Evolutionary conservation across 1,284 basidiomycete genomes (phyloP), one percentile per base, ranked within the genome.

Genomic region (Malassezia obtusa): DNA sequence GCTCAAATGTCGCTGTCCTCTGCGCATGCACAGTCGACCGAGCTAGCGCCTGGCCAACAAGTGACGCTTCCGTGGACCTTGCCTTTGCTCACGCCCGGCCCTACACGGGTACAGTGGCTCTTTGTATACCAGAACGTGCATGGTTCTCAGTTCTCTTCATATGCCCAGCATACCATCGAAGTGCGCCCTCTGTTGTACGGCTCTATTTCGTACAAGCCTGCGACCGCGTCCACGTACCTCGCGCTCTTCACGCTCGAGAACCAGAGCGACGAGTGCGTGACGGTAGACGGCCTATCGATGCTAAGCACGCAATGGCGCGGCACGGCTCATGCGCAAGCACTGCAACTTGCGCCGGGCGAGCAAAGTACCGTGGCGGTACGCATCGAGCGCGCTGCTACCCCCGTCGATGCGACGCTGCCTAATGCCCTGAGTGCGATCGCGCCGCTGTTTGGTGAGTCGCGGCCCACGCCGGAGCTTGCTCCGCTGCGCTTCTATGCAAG

Each of bases 91-190:
- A 28, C 15, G 21, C 4, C 25, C n/a, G 45, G 45, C 19, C 24
- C 2, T 10, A 15, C 36, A 4, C 3, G 7, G 2, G 19, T 58
- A 14, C 30, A 38, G 1, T 52, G 45, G 45, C 50, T 45, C 7
- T 17, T 58, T 22, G 32, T 39, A 1, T 58, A 58, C 33, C 40
- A 49, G 33, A 45, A 25, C 17, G 24, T 3, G 2, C 36, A 26
- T 26, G 24, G 25, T 30, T 22, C 22, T 7, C 3, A 11, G 5
- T 51, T 35, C 19, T 19, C 26, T 1, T 26, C 25, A 0, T 37
- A 15, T 11, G 14, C 31, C 1, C 14, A 26, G 17, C 52, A 49
- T n/a, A 6, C 14, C 4, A 15, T 54, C 14, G 28, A n/a, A 7
- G 46, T 31, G 8, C 31, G 7, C 3, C 15, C 41, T 1, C 5